Percentiles rank a stretch among this genome's conserved stretches.
Conservation (phyloP, 2,329 filamentous ascomycete genomes). For the Lasiodiplodia hormozganensis region DNA sequence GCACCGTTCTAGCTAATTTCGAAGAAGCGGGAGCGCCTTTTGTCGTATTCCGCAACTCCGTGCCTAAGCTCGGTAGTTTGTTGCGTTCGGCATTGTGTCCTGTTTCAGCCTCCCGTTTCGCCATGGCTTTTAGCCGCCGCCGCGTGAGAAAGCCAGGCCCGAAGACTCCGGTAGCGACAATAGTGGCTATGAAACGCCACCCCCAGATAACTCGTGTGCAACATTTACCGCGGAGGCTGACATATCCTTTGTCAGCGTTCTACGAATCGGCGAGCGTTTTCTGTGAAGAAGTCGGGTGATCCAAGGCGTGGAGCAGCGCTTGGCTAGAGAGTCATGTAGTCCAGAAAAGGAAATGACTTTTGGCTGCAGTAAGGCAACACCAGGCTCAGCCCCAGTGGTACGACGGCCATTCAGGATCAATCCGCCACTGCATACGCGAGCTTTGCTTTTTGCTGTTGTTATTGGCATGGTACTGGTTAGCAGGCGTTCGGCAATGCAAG, state of each 20-base stretch:
- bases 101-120: conserved; percentile 25
- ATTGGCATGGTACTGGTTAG: conserved; percentile 2
- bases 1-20: conserved; percentile 12
- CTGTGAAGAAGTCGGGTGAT: not conserved
- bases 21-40: conserved; percentile 10
- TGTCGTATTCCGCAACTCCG: conserved; percentile 5
- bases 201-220: not conserved
- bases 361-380: not conserved
- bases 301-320: not conserved
- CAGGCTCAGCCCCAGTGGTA: not conserved
- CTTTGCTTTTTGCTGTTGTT: not conserved
- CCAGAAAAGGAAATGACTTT: not conserved
- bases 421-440: not conserved
- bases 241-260: not conserved
- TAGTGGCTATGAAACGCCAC: not conserved
- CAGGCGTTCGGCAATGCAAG: conserved; percentile 9
- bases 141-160: not conserved
- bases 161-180: not conserved
- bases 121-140: conserved; percentile 14
- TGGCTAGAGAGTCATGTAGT: not conserved
- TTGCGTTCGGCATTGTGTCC: conserved; percentile 4
- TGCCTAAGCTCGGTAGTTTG: not conserved
- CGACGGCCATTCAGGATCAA: not conserved
- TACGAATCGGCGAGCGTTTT: not conserved
- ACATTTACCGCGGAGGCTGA: not conserved